Base-by-base conservation (phyloP, 805 yeast genomes). In the Candida schatavii region DNA sequence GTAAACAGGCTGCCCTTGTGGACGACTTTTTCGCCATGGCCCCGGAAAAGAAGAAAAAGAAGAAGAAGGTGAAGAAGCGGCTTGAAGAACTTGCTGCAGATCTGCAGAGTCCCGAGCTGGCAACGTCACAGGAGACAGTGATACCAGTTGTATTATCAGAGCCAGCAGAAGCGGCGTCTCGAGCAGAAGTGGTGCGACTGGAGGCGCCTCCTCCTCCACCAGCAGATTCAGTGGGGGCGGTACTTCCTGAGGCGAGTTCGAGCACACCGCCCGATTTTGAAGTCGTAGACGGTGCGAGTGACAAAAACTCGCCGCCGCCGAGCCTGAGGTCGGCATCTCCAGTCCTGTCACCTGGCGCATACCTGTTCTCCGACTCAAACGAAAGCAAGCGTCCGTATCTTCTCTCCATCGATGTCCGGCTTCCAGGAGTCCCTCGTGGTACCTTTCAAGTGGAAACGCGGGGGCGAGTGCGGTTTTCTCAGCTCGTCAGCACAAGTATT, bases 1-100 rank as follows among this genome's bases (percentile, higher is more conserved):
- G 34, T 14, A 29, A 36, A 27, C 22, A 10, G 3, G 21, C 25
- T 3, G 19, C 26, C 13, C 21, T 44, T 4, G 50, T 52, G n/a
- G 68, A 64, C 41, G 68, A 63, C 37, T 62, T 62, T 46, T 64
- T 64, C 44, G 58, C 61, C 6, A 42, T 60, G 14, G 37, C 42
- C 7, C 42, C 42, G 5, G 35, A 32, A 7, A 44, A 43, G 14
- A 46, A 43, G 37, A 49, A 49, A 22, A 49, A 50, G 35, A 50
- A 49, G 39, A 50, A 48, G 43, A 45, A 43, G 30, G 11, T 19
- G 19, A 39, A 42, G 39, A 28, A 30, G 25, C 14, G 23, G 35
- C 14, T n/a, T 21, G 38, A 19, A 5, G 41, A 40, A 5, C n/a
- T n/a, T n/a, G n/a, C n/a, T n/a, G 35, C 21, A 17, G 18, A 5